Conservation (phyloP, 108 stramenopile genomes). For the Cyclotella atomus region DNA sequence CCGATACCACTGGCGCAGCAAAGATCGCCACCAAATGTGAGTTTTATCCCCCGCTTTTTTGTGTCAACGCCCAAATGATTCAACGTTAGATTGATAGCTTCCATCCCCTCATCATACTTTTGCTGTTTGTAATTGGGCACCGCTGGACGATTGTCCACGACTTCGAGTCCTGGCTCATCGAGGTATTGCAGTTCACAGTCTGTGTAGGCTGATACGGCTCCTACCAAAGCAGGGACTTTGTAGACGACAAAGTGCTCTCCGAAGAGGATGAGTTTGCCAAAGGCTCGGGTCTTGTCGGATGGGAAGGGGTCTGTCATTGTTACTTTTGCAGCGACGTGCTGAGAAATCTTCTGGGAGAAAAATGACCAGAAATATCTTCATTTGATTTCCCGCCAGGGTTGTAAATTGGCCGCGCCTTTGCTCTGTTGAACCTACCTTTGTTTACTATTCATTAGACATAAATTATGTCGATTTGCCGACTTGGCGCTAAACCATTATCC, state of each 20-base stretch:
- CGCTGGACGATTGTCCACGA: slow-evolving; percentile 85
- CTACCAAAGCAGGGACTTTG: slow-evolving; percentile 87
- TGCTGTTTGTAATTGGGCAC: slow-evolving; percentile 86
- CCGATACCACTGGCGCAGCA: slow-evolving; percentile 85
- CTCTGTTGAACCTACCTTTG: no score
- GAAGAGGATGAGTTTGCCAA: slow-evolving; percentile 87
- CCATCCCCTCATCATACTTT: slow-evolving; percentile 78
- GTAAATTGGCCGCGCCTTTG: no score
- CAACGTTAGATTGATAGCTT: slow-evolving; percentile 74
- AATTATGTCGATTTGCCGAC: no score
- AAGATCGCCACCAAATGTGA: slow-evolving; percentile 85
- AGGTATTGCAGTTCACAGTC: slow-evolving; percentile 65
- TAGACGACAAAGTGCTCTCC: slow-evolving; percentile 93
- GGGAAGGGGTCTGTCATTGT: slow-evolving; percentile 27
- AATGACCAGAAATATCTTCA: no score
- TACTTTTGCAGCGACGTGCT: no score
- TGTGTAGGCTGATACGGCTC: slow-evolving; percentile 85
- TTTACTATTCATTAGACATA: no score
- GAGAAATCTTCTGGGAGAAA: no score
- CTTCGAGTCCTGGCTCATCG: slow-evolving; percentile 54
- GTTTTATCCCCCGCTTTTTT: slow-evolving; percentile 45
- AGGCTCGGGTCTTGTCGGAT: slow-evolving; percentile 64
- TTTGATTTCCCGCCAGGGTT: no score
- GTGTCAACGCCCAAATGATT: slow-evolving; percentile 71
- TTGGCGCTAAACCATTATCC: no score